Evolutionary conservation across 176 grass and related monocot species (phyloP), one percentile per base, ranked within the genome.

Genomic region (Musa beccarii): DNA sequence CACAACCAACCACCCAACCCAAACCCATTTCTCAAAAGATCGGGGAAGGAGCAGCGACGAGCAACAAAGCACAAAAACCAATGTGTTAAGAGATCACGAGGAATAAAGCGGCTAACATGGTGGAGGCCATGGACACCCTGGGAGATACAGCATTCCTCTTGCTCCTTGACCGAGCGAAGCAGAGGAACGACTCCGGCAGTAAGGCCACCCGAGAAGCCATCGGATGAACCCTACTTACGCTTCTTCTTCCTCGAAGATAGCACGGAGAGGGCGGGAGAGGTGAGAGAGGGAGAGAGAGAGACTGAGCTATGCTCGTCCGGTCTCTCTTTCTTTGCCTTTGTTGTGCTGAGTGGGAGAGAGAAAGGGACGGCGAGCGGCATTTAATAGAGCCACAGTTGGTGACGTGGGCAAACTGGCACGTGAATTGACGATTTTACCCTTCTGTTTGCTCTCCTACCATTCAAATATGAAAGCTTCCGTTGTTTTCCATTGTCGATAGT

Each of bases 151-250:
- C 51, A 13, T 9, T 68, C 51, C 64, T 68, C 76, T 49, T 78
- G 63, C 22, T 53, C 52, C 15, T n/a, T 2, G 52, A 8, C 11
- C 50, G 23, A 22, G 64, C 34, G 3, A 69, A 57, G 52, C 50
- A 69, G 76, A 78, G 63, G 11, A 68, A 20, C 23, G 76, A 20
- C 23, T 68, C 76, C 24, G 76, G 23, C 17, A 16, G 51, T 23
- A 78, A 49, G 13, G 76, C 76, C 64, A 78, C 23, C 54, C 24
- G 66, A 15, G 76, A 69, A 34, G 64, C 76, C 76, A 78, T 78
- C 3, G 23, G 7, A 70, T 13, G 8, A 43, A 43, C 17, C 74
- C 51, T 51, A 11, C 26, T 76, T 59, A 8, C 54, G 63, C 22
- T 17, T 62, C 17, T 25, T 76, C 49, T 17, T 62, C 28, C 28